phyloP scores from a whole-genome alignment of 1,139 yeast species.

The Scheffersomyces segobiensis region DNA sequence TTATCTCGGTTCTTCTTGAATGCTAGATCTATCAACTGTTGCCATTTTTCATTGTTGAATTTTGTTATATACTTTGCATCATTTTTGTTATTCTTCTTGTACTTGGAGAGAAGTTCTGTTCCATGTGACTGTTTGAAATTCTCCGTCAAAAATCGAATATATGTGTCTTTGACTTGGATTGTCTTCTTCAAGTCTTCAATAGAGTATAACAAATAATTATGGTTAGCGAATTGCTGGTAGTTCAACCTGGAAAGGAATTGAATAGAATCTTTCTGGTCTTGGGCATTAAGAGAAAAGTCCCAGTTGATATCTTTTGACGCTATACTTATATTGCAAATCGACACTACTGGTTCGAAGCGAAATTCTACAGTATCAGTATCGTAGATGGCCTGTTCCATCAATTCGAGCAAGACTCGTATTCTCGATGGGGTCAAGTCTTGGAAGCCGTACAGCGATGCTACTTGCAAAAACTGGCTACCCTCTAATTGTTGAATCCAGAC shows the following conservation, averaged over 20 bases:
- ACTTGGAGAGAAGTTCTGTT: constrained; percentile 31
- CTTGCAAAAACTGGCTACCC: constrained; percentile 13
- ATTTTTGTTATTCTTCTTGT: constrained; percentile 17
- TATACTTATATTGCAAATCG: neutral
- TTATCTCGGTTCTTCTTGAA: constrained; percentile 4
- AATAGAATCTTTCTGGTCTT: constrained; percentile 7
- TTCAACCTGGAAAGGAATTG: constrained; percentile 22
- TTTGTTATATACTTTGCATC: constrained; percentile 15
- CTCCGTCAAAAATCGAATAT: constrained; percentile 33
- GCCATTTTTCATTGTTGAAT: constrained; percentile 18
- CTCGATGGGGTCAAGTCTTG: constrained; percentile 18
- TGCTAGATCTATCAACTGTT: neutral
- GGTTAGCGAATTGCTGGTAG: constrained; percentile 25
- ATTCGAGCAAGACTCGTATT: constrained; percentile 8
- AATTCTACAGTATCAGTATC: neutral
- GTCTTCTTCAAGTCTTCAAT: constrained; percentile 22
- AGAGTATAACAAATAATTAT: constrained; percentile 19
- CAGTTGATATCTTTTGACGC: constrained; percentile 17
- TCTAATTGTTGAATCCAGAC: constrained; percentile 30
- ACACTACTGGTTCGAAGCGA: constrained; percentile 3
- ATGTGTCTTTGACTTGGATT: constrained; percentile 34
- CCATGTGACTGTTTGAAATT: constrained; percentile 42
- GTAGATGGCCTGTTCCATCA: constrained; percentile 8
- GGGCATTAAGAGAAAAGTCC: constrained; percentile 20
- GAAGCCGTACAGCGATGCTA: constrained; percentile 24